Evolutionary conservation across 192 early-diverging fungal species (phyloP), one percentile per base, ranked within the genome.

Genomic region (Powellomyces hirtus): DNA sequence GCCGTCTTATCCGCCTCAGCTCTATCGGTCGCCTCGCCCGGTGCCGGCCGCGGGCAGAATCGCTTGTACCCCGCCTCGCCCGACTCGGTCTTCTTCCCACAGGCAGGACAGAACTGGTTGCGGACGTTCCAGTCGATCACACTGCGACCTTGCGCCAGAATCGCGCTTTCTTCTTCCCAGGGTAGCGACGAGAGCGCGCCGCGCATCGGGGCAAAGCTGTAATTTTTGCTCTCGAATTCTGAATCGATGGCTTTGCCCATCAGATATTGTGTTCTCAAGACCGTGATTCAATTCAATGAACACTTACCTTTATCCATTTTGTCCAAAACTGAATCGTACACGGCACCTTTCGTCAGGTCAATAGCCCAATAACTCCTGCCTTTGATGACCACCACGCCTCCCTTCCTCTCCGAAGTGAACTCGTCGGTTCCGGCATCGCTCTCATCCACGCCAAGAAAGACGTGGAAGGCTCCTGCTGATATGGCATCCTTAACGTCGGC

Each of bases 41-140:
- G 10, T 24, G 20, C 11, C 30, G 57, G 36, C 34, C 66, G 58
- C 27, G 58, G 56, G 33, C 66, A 68, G 26, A 36, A 2, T 10
- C 64, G 49, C 52, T 66, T 66, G 36, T 57, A 71, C 35, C 62
- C 38, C 38, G 58, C 64, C 37, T 77, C 62, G 1, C 20, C 22
- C 3, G 64, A 59, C 8, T 31, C 52, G 0, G 68, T 78, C 36
- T 45, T 35, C 11, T 33, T 22, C 50, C 76, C 81, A 62, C 83
- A 85, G 7, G 72, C 75, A 8, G 79, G 37, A 52, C 83, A 85
- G 38, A 75, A 83, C 62, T 66, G 38, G 52, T 75, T 59, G 11
- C 81, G 71, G 0, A 59, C 53, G 40, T 85, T 80, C 83, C 83
- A 85, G 57, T 85, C 83, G 11, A 81, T 29, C 27, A 85, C 38